Evolutionary conservation across 805 yeast genomes (phyloP).

Genomic region (Schizosaccharomyces osmophilus): DNA sequence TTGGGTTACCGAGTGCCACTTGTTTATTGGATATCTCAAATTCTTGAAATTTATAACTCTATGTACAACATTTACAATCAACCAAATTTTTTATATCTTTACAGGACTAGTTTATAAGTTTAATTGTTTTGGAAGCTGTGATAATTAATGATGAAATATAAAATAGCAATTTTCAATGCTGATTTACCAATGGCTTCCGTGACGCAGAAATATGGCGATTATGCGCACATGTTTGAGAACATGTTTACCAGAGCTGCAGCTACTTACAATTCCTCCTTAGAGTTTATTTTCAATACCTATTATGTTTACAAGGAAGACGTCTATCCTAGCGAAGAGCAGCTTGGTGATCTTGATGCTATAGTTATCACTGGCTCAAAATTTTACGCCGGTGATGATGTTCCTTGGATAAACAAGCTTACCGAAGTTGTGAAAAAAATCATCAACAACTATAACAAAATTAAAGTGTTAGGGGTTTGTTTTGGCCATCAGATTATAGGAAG

Average conservation of each 20-base stretch:
- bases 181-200: not conserved
- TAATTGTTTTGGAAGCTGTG: no score
- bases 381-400: slow-evolving; percentile 6
- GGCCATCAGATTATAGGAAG: slow-evolving; percentile 65
- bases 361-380: not conserved
- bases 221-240: not conserved
- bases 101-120: no score
- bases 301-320: not conserved
- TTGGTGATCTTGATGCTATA: not conserved
- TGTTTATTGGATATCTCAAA: no score
- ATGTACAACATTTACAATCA: no score
- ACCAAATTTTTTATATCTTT: no score
- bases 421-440: slow-evolving; percentile 9
- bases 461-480: slow-evolving; percentile 48
- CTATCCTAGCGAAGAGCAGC: not conserved
- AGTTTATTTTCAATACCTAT: not conserved
- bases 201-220: not conserved
- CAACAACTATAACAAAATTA: not conserved
- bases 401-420: slow-evolving; percentile 16
- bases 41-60: no score
- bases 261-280: not conserved
- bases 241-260: not conserved
- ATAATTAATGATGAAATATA: not conserved
- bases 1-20: no score
- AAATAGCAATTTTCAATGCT: not conserved